Evolutionary conservation across 2,329 filamentous ascomycete genomes (phyloP), one percentile per base, ranked within the genome.

Genomic region (Clarireedia homoeocarpa): DNA sequence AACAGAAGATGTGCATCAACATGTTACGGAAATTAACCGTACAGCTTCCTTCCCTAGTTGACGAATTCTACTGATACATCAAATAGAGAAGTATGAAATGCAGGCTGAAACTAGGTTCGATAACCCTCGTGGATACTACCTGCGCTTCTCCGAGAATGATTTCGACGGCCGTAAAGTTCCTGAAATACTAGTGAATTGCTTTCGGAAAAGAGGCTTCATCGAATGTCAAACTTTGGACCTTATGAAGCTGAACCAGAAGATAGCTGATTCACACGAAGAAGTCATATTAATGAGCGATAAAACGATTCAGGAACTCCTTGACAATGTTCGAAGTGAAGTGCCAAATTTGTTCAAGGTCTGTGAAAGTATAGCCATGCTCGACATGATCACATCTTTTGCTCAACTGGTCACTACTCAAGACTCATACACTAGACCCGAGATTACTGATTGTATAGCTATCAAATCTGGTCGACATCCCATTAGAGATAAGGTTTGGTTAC

Each of bases 161-260:
- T 77, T 91, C 12, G 82, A 87, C 27, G 75, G 80, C 14, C 74
- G 74, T 3, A 59, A 67, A 0, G 68, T 91, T 1, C 88, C 89
- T 0, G 76, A 83, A 1, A 68, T 86, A 1, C 86, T 97, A 60
- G 87, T 95, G 69, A 96, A 97, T 61, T 74, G 81, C 0, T 81
- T 85, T 61, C 77, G 78, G 45, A 90, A 84, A 65, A 90, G 86
- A 65, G 83, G 83, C n/a, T 79, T 78, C 55, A 78, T 95, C 34
- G 90, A 97, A 69, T 97, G 91, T 63, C 89, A 95, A 65, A 97
- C 94, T 0, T 69, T 97, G 9, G 80, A 86, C 54, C 77, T 99
- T 10, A 79, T 96, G 60, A 94, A 96, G 67, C 75, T 89, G 40
- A 97, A 86, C 63, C 77, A 83, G 57, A 82, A 86, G 66, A 88